phyloP scores from a whole-genome alignment of 2,329 filamentous ascomycete genomes.

The Fusarium vanettenii region DNA sequence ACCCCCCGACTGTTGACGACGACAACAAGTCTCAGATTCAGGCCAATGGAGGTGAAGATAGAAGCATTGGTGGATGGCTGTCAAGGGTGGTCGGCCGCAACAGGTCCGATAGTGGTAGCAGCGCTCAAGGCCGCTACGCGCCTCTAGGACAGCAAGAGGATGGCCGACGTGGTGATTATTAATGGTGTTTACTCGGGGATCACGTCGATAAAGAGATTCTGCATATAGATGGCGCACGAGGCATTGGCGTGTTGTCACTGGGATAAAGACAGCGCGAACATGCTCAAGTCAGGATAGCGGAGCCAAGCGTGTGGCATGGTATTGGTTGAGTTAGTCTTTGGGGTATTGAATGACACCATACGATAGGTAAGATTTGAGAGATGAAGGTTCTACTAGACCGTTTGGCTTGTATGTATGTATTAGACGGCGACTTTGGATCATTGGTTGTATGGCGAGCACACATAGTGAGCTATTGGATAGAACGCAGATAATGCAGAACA shows the following conservation, averaged over 20 bases:
- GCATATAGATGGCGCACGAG: slow-evolving; percentile 53
- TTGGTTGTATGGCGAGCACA: slow-evolving; percentile 30
- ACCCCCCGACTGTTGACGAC: slow-evolving; percentile 74
- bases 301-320: slow-evolving; percentile 15
- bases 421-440: slow-evolving; percentile 16
- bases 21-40: slow-evolving; percentile 57
- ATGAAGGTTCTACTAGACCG: slow-evolving; percentile 36
- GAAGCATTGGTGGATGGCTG: slow-evolving; percentile 63
- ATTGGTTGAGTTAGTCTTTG: slow-evolving; percentile 5
- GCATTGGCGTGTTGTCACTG: slow-evolving; percentile 26
- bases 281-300: slow-evolving; percentile 16
- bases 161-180: slow-evolving; percentile 41
- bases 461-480: slow-evolving; percentile 23
- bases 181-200: slow-evolving; percentile 35
- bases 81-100: slow-evolving; percentile 55
- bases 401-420: slow-evolving; percentile 27
- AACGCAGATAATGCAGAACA: neutral
- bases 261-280: slow-evolving; percentile 28
- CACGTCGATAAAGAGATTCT: slow-evolving; percentile 45
- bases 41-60: slow-evolving; percentile 49
- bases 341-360: slow-evolving; percentile 21
- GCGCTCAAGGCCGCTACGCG: slow-evolving; percentile 56
- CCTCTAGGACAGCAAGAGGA: slow-evolving; percentile 57
- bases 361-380: slow-evolving; percentile 18
- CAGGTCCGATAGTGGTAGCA: slow-evolving; percentile 52